Percentiles rank a stretch among this genome's conserved stretches.
Evolutionary conservation across 164 flowering plant species (phyloP).

Genomic region (Cinnamomum chago): DNA sequence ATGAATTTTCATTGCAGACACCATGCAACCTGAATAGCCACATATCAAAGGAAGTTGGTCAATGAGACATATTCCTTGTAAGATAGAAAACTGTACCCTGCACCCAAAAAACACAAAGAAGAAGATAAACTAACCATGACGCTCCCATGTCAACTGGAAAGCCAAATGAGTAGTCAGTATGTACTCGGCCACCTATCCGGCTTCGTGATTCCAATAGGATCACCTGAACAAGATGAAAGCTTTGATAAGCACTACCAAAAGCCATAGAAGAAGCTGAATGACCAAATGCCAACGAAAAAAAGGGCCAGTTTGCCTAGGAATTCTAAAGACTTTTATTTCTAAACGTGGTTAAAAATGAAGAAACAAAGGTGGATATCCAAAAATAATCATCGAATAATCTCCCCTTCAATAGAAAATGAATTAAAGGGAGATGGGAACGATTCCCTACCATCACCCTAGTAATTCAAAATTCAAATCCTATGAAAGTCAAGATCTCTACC

Average conservation of each 20-base stretch:
- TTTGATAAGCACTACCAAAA: neutral
- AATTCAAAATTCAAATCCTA: too few relatives aligned
- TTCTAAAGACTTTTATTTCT: too few relatives aligned
- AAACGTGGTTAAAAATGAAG: too few relatives aligned
- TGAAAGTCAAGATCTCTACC: too few relatives aligned
- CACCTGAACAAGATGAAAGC: constrained; percentile 39
- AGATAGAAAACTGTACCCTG: neutral
- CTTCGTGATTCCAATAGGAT: constrained; percentile 77
- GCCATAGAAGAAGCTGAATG: neutral
- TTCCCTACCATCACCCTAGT: too few relatives aligned
- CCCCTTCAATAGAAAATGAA: too few relatives aligned
- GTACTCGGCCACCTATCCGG: constrained; percentile 87
- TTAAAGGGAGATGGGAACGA: too few relatives aligned
- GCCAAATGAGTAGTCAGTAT: constrained; percentile 89
- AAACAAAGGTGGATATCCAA: too few relatives aligned
- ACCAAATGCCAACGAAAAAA: neutral
- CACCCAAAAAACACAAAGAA: neutral
- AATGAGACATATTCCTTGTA: neutral
- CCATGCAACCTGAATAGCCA: constrained; percentile 75
- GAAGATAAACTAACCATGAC: constrained; percentile 55
- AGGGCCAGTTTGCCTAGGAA: too few relatives aligned
- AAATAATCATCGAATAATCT: too few relatives aligned
- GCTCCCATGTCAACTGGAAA: constrained; percentile 96
- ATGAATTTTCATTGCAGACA: constrained; percentile 91
- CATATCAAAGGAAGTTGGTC: neutral